Base-by-base conservation (phyloP, 129 eudicot genomes). In the Arctium minus region DNA sequence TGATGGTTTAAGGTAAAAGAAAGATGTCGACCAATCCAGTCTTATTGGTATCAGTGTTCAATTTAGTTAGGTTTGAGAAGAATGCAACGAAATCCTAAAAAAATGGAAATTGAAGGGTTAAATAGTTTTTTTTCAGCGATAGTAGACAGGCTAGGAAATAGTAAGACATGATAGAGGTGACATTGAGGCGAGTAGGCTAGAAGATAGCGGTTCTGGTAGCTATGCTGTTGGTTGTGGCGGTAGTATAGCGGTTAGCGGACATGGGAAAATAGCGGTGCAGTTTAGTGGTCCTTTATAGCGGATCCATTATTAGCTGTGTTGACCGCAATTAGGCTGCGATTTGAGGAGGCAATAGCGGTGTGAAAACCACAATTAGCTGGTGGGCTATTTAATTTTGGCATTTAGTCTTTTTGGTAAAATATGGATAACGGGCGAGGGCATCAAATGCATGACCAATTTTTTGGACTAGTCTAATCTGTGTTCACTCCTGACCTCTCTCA, bases 101-200 rank as follows among this genome's bases (percentile, higher is more conserved):
- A 71, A 48, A 71, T 80, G 71, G 36, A 75, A 80, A 13, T 62
- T 48, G 33, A 80, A 32, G 56, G 83, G 70, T 64, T n/a, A 62
- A 62, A 62, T 18, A 64, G 70, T 2, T 64, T 64, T 56, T 56
- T 13, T 27, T 56, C 65, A 1, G 65, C 17, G 65, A 17, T 56
- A 56, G 22, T 56, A 56, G 65, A 56, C 65, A 17, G 65, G 65
- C 27, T 56, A 56, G 65, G 27, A 56, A 56, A 56, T 15, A 56
- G 17, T n/a, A 56, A 56, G 27, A 56, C 65, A 56, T 56, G 8
- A 17, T 56, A 56, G 65, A 56, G 22, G 65, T 53, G 65, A 53
- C 22, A 3, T 53, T 53, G 6, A 53, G 65, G 65, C 22, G 65
- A 53, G 65, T 53, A 15, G 64, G 65, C 65, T 53, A 53, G 65